Conservation (phyloP, 2,329 filamentous ascomycete genomes). For the Botryotinia calthae region DNA sequence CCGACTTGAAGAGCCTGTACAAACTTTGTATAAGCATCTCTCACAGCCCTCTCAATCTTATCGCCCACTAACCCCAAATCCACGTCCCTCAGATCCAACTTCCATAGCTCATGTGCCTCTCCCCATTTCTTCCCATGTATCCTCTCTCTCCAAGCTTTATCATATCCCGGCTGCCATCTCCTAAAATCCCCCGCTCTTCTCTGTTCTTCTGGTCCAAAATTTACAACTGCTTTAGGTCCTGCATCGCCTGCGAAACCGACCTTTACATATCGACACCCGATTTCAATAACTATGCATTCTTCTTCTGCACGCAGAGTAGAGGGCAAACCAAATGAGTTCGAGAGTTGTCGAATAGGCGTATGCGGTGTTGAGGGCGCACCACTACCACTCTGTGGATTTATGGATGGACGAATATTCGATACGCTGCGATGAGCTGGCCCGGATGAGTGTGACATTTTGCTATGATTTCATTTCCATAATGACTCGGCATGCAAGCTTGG, state of each 20-base stretch:
- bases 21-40: slow-evolving; percentile 79
- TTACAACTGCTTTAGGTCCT: slow-evolving; percentile 66
- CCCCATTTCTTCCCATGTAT: slow-evolving; percentile 57
- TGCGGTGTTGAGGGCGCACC: slow-evolving; percentile 51
- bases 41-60: slow-evolving; percentile 77
- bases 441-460: slow-evolving; percentile 34
- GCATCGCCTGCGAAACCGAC: slow-evolving; percentile 86
- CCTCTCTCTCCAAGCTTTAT: slow-evolving; percentile 48
- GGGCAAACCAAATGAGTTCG: slow-evolving; percentile 57
- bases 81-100: slow-evolving; percentile 65
- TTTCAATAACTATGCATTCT: slow-evolving; percentile 77
- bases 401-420: slow-evolving; percentile 50
- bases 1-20: slow-evolving; percentile 43
- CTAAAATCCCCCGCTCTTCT: slow-evolving; percentile 80
- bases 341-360: slow-evolving; percentile 54
- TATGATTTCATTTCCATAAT: slow-evolving; percentile 14
- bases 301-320: slow-evolving; percentile 71
- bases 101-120: slow-evolving; percentile 71
- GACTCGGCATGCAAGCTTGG: slow-evolving; percentile 20
- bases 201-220: slow-evolving; percentile 73
- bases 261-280: slow-evolving; percentile 75
- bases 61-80: slow-evolving; percentile 82
- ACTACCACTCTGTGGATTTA: slow-evolving; percentile 20
- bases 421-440: slow-evolving; percentile 56
- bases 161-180: slow-evolving; percentile 59